These are phyloP conservation scores for Auricularia cornea DNA, from an alignment of 768 basidiomycete genomes.

Conservation along the genomic window DNA sequence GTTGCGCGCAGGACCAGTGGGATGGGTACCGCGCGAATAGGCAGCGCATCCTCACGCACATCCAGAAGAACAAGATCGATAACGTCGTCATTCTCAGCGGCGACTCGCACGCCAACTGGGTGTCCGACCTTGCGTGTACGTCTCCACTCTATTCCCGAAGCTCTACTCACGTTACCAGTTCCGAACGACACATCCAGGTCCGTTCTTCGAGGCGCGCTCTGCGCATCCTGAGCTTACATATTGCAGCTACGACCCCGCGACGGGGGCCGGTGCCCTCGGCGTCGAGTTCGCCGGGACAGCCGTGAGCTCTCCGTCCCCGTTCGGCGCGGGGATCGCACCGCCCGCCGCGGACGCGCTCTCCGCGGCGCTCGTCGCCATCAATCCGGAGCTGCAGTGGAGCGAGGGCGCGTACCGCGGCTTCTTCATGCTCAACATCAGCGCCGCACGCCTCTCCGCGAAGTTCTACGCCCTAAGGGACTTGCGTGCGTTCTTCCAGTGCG, in stretches of 20 bases:
- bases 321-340: slow-evolving; percentile 34
- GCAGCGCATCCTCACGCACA: slow-evolving; percentile 40
- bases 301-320: slow-evolving; percentile 43
- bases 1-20: slow-evolving; percentile 39
- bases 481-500: slow-evolving; percentile 23
- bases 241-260: slow-evolving; percentile 39
- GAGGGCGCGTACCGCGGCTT: slow-evolving; percentile 53
- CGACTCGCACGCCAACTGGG: slow-evolving; percentile 57
- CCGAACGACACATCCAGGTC: slow-evolving; percentile 40
- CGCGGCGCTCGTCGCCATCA: slow-evolving; percentile 28
- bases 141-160: slow-evolving; percentile 3
- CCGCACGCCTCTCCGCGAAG: slow-evolving; percentile 37
- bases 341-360: slow-evolving; percentile 35
- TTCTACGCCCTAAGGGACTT: slow-evolving; percentile 47
- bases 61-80: slow-evolving; percentile 41
- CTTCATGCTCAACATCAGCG: slow-evolving; percentile 43
- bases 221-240: slow-evolving; percentile 26
- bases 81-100: slow-evolving; percentile 51
- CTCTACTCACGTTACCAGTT: slow-evolving; percentile 22
- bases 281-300: slow-evolving; percentile 59
- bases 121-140: slow-evolving; percentile 47
- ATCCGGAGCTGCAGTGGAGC: slow-evolving; percentile 50
- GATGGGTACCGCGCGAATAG: slow-evolving; percentile 52
- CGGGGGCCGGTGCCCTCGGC: slow-evolving; percentile 42
- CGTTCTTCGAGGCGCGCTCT: too few species aligned